A percentile compares a stretch with the other conserved stretches of the same genome.
Conservation (phyloP, 768 basidiomycete genomes). For the Sutorius australiensis region DNA sequence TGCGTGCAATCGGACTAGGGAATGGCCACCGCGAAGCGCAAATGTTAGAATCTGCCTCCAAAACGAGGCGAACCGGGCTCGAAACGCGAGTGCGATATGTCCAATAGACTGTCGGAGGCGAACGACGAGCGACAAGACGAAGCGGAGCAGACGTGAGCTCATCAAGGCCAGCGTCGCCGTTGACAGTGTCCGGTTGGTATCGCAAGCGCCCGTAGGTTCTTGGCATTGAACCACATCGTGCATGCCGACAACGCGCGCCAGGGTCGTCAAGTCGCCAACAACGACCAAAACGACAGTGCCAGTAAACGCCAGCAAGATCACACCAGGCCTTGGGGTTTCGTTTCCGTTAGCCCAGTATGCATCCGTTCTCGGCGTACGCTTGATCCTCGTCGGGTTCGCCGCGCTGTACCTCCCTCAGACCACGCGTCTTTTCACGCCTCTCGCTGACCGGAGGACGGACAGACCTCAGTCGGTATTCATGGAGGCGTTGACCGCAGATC, state of each 20-base stretch:
- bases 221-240: background rate
- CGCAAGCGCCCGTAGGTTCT: background rate
- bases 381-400: constrained; percentile 59
- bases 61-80: background rate
- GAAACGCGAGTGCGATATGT: background rate
- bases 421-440: constrained; percentile 41
- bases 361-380: constrained; percentile 65
- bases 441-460: constrained; percentile 39
- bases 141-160: background rate
- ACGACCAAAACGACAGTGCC: background rate
- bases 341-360: constrained; percentile 60
- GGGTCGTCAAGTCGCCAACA: background rate
- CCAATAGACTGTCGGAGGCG: background rate
- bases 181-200: background rate
- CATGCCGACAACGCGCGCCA: constrained; percentile 4
- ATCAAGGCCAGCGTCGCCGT: background rate
- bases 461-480: constrained; percentile 71
- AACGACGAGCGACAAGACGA: constrained; percentile 4
- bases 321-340: constrained; percentile 8
- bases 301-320: background rate
- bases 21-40: background rate
- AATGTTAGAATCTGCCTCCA: background rate
- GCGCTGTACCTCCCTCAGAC: constrained; percentile 71
- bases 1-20: background rate
- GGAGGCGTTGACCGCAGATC: constrained; percentile 58